Conservation (phyloP, 2,329 filamentous ascomycete genomes). For the Malbranchea cinnamomea region DNA sequence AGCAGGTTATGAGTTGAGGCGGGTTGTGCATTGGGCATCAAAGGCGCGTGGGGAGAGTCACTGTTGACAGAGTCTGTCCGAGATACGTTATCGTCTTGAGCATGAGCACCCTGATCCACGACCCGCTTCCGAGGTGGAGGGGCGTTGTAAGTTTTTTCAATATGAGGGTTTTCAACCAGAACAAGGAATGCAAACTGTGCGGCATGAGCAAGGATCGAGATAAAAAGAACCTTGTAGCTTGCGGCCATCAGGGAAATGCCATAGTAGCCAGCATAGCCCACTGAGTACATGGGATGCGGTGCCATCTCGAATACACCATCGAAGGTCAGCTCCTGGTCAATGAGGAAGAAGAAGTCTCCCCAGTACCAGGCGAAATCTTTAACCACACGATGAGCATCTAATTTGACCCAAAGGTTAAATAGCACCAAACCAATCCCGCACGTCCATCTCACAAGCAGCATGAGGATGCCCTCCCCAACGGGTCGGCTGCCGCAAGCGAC, state of each 20-base stretch:
- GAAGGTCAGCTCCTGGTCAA: constrained; percentile 95
- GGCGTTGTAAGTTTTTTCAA: constrained; percentile 93
- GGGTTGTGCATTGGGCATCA: constrained; percentile 37
- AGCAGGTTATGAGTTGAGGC: constrained; percentile 68
- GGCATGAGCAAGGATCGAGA: constrained; percentile 86
- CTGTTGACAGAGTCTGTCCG: constrained; percentile 20
- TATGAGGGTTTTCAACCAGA: constrained; percentile 89
- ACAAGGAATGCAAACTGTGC: constrained; percentile 89
- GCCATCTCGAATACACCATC: constrained; percentile 99
- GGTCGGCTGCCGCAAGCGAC: constrained; percentile 71
- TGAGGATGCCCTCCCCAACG: constrained; percentile 50
- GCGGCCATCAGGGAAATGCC: constrained; percentile 96
- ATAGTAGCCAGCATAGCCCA: constrained; percentile 95
- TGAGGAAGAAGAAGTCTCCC: constrained; percentile 98
- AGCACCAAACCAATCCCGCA: constrained; percentile 64
- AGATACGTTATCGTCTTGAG: constrained; percentile 17
- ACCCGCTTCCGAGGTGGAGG: constrained; percentile 53
- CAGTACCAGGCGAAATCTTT: constrained; percentile 99
- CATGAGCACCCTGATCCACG: constrained; percentile 17
- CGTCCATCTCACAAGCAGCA: constrained; percentile 62
- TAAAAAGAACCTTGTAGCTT: constrained; percentile 93
- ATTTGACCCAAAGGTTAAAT: constrained; percentile 97
- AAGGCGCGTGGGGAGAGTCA: constrained; percentile 24
- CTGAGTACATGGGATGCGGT: constrained; percentile 96
- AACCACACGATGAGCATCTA: constrained; percentile 92